Evolutionary conservation across 2,329 filamentous ascomycete species (phyloP).

Genomic region (Periconia sp.): DNA sequence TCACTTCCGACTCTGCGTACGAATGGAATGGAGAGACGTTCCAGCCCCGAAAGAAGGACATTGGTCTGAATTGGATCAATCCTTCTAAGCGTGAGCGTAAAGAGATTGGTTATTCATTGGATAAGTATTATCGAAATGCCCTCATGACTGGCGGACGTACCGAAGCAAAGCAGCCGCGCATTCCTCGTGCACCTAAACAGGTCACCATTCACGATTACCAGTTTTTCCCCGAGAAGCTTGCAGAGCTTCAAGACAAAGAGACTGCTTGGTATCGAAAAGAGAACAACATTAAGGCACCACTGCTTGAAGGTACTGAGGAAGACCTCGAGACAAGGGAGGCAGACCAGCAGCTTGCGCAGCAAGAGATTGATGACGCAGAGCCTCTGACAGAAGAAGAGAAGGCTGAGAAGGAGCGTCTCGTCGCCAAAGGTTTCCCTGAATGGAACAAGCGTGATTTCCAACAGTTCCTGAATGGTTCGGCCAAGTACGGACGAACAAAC

Average conservation of each 20-base stretch:
- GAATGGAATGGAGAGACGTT: conserved; percentile 99
- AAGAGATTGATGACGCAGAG: conserved; percentile 89
- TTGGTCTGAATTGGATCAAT: conserved; percentile 95
- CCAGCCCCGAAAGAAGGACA: conserved; percentile 78
- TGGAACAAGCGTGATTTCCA: conserved; percentile 99
- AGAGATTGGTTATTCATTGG: conserved; percentile 96
- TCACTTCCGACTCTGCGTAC: conserved; percentile 94
- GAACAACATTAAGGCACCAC: conserved; percentile 89
- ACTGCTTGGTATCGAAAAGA: conserved; percentile 96
- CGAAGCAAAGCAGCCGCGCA: conserved; percentile 87
- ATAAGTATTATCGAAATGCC: conserved; percentile 95
- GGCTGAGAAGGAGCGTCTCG: conserved; percentile 80
- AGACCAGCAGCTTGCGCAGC: conserved; percentile 82
- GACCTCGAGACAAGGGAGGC: conserved; percentile 82
- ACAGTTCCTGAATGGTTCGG: conserved; percentile 94
- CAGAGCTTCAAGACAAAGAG: conserved; percentile 92
- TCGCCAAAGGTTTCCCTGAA: conserved; percentile 81
- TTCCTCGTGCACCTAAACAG: conserved; percentile 93
- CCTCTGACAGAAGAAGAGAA: conserved; percentile 87
- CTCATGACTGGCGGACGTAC: conserved; percentile 78
- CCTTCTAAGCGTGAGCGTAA: conserved; percentile 97
- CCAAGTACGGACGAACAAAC: conserved; percentile 85
- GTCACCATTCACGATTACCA: conserved; percentile 93
- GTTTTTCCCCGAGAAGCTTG: conserved; percentile 84
- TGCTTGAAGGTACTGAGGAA: conserved; percentile 88